Base-by-base conservation (phyloP, 169 alveolate species). In the Plasmodium vinckei region DNA sequence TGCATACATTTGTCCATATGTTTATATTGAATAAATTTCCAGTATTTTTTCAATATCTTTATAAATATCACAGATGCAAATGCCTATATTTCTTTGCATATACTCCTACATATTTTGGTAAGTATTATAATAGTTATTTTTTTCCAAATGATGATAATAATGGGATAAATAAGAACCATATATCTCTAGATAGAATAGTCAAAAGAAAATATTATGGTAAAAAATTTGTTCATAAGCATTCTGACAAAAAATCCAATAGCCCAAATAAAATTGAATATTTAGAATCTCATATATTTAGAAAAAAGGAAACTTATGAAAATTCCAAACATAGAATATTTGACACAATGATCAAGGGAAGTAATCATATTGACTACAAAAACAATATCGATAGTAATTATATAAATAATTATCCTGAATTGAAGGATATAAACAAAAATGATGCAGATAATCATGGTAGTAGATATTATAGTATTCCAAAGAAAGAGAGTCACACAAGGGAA, bases 1-100 rank as follows among this genome's bases (percentile, higher is more conserved):
- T 77, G 7, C 88, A 77, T 42, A 64, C 88, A n/a, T 77, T 77
- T 63, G 39, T 77, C 10, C 88, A 77, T 56, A 77, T 77, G 63
- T 77, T 77, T 68, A 49, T 77, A 7, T 42, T 77, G 57, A 33
- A 77, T 54, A 77, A 54, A 64, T 77, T 77, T 51, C 88, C 88
- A n/a, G 9, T 19, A 33, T 77, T 77, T 68, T 77, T 77, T 46
- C 88, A 77, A 33, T 77, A 77, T 57, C 56, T 77, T 33, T 77
- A 77, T 44, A 77, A 77, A 65, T 39, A 77, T 63, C 53, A 77
- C 77, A 77, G 53, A 49, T 77, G 68, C 23, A 77, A 64, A 42
- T 77, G 88, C 39, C 10, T 77, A 13, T 77, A 77, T 56, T 77
- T 77, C 19, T 77, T 77, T 77, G 77, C 67, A 5, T 77, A 77